Base-by-base conservation (phyloP, 352 stramenopile genomes). In the Globisporangium apiculatum region DNA sequence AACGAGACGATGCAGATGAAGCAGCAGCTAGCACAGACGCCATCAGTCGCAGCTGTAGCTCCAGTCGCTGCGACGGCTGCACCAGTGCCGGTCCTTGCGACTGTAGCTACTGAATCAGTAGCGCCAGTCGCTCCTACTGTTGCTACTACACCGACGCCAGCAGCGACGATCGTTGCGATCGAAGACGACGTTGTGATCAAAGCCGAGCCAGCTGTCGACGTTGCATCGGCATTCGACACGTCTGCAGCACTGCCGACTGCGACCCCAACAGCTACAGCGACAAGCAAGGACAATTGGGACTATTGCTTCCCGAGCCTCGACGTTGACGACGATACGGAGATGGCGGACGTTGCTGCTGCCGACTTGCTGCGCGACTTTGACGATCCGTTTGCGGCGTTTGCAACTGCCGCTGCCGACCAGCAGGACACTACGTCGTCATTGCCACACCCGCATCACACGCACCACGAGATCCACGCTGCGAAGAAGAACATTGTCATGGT, bases 401-500 rank as follows among this genome's bases (percentile, higher is more conserved):
- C 63, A 4, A 47, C 63, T 7, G 47, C 54, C 24, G 18, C 49
- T 35, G 31, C 41, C 12, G 17, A 43, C 24, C 37, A 67, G 35
- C 69, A 72, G 31, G 61, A 75, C 2, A 31, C 24, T 31, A 31
- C 24, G 24, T 31, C 24, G 24, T 31, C 24, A 31, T 31, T 31
- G 24, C 24, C 24, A 3, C 62, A 71, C 7, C 70, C 77, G 47
- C 24, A 31, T 2, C 41, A 10, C 4, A 65, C 66, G n/a, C 71
- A 81, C 53, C 76, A 83, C 48, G 83, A 92, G 62, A 86, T 92
- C 57, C 80, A 90, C 64, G 81, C 81, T 0, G 85, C 85, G 48
- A 94, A 94, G 74, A 93, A 93, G 70, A 94, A 94, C 65, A 53
- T 94, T 15, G 85, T 84, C 17, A 94, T 94, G 85, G 89, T 94